Conservation (phyloP, 1,139 yeast species). For the Nakaseomyces sp. region DNA sequence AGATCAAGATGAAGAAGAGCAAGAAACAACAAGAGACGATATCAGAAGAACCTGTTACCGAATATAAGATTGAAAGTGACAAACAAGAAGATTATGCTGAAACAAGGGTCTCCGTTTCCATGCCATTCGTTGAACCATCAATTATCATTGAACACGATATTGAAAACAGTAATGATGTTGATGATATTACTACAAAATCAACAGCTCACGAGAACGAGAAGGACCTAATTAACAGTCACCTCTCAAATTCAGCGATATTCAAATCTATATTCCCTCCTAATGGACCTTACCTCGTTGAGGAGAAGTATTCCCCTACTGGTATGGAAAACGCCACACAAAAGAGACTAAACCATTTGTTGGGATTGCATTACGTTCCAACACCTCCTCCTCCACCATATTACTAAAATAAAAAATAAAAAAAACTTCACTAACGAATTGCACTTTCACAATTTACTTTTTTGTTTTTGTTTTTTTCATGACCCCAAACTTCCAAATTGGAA, state of each 20-base stretch:
- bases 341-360: not conserved
- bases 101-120: constrained; percentile 1
- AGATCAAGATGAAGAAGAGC: constrained; percentile 16
- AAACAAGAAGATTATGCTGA: constrained; percentile 3
- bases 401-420: not conserved
- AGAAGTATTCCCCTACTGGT: not conserved
- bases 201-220: not conserved
- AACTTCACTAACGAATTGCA: not conserved
- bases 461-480: not conserved
- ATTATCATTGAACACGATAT: constrained; percentile 3
- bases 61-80: constrained; percentile 6
- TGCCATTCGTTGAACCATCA: constrained; percentile 4
- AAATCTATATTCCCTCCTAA: not conserved
- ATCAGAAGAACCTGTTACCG: not conserved
- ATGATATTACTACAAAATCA: not conserved
- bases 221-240: not conserved
- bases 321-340: constrained; percentile 1
- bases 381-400: constrained; percentile 6
- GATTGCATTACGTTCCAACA: not conserved
- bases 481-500: no score
- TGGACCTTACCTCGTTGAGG: not conserved
- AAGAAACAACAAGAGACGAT: constrained; percentile 1
- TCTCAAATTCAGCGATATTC: not conserved
- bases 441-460: not conserved
- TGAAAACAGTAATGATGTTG: constrained; percentile 5